Base-by-base conservation (phyloP, 225 moss, liverwort and hornwort species). In the Polytrichum commune region DNA sequence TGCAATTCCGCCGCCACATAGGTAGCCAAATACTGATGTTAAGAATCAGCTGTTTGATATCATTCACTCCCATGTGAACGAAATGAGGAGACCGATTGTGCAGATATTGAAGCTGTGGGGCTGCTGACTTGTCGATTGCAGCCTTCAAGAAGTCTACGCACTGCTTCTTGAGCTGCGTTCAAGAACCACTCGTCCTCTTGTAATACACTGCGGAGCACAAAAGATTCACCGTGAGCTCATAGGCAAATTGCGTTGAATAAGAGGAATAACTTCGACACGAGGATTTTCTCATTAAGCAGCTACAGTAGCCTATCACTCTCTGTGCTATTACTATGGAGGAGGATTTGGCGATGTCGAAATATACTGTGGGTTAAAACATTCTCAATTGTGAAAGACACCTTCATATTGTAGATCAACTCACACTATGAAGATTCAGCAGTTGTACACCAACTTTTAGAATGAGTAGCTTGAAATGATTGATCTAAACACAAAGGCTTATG, bases 141-240 rank as follows among this genome's bases (percentile, higher is more conserved):
- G 29, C 81, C 90, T 76, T 84, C 76, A 24, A 89, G 76, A 64
- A 93, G 85, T 72, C 73, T 90, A 22, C 82, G 84, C 30, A 90
- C 79, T 23, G 88, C 86, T 56, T 93, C 92, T 74, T 89, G 91
- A 73, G 90, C 92, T 69, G 89, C 87, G 65, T 1, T 88, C 38
- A 86, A 80, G 65, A 96, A 92, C 93, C 93, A 93, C 56, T 89
- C 90, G 30, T 96, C 93, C 61, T 92, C 92, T 76, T 89, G 96
- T 68, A 93, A 85, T 67, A 90, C 87, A 62, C 81, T 84, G 86
- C 69, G 66, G 65, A 57, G 54, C 56, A 79, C 20, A 53, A 32
- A 53, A 62, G 27, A 35, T 32, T 30, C 29, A 35, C 27, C 62
- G 38, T 24, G 55, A 53, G 63, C 35, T 26, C 18, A 33, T 54